Evolutionary conservation across 257 asterid genomes (phyloP).

Genomic region (Solanum infundibuliforme): DNA sequence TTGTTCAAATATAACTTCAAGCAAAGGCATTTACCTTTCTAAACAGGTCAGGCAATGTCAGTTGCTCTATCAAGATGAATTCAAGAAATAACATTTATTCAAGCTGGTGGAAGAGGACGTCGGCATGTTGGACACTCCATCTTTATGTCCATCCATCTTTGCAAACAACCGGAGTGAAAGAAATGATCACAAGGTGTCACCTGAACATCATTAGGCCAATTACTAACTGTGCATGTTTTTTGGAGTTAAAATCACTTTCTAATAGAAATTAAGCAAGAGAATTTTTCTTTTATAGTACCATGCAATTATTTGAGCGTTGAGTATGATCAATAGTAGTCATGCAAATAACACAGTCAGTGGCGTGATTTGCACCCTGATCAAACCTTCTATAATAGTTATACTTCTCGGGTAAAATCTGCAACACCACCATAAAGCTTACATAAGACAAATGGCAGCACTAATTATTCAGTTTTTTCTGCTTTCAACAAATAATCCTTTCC

Average conservation of each 20-base stretch:
- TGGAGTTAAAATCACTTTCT: background rate
- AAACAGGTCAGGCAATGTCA: background rate
- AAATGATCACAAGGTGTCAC: slow-evolving; percentile 96
- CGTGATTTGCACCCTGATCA: slow-evolving; percentile 47
- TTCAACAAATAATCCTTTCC: background rate
- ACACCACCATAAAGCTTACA: background rate
- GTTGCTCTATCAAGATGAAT: background rate
- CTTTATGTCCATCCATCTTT: slow-evolving; percentile 98
- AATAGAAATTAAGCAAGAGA: background rate
- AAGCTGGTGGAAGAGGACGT: slow-evolving; percentile 90
- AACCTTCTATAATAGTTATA: slow-evolving; percentile 76
- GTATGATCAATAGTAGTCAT: slow-evolving; percentile 70
- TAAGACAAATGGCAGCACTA: background rate
- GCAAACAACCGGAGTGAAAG: slow-evolving; percentile 83
- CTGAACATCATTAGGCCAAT: slow-evolving; percentile 17
- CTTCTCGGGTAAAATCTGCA: slow-evolving; percentile 90
- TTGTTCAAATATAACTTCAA: background rate
- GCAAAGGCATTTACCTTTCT: background rate
- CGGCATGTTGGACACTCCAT: slow-evolving; percentile 99
- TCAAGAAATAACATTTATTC: slow-evolving; percentile 15
- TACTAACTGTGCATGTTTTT: background rate
- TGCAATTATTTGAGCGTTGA: slow-evolving; percentile 71
- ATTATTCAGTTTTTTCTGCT: background rate
- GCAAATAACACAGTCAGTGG: slow-evolving; percentile 87
- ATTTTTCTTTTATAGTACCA: slow-evolving; percentile 32